A percentile compares a stretch with the other conserved stretches of the same genome.
Conservation (phyloP, 371 early-diverging fungal species). For the Choanephora cucurbitarum region DNA sequence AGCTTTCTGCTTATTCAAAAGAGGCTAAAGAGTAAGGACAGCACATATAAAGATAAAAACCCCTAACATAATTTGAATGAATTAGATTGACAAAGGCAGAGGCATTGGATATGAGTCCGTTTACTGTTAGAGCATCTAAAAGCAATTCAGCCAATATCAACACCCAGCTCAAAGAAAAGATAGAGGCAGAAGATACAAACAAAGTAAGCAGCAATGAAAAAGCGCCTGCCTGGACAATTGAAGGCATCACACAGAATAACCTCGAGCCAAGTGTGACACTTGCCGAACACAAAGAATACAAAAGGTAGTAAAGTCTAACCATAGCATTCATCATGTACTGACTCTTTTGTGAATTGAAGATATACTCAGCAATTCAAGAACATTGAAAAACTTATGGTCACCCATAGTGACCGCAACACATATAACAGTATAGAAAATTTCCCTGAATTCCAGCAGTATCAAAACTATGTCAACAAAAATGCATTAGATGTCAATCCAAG, state of each 20-base stretch:
- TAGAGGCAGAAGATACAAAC: constrained; percentile 25
- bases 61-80: neutral
- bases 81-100: constrained; percentile 35
- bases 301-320: constrained; percentile 39
- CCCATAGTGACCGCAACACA: constrained; percentile 28
- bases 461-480: constrained; percentile 48
- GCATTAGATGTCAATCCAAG: constrained; percentile 32
- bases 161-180: constrained; percentile 7
- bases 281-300: constrained; percentile 59
- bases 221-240: constrained; percentile 44
- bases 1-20: constrained; percentile 23
- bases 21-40: constrained; percentile 27
- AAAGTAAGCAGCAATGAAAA: constrained; percentile 24
- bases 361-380: constrained; percentile 57
- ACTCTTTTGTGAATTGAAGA: too few relatives aligned
- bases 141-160: constrained; percentile 7
- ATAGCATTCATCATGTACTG: neutral
- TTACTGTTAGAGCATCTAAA: constrained; percentile 41
- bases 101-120: constrained; percentile 52
- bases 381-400: constrained; percentile 36
- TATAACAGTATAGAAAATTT: constrained; percentile 26
- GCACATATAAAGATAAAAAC: neutral
- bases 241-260: constrained; percentile 52
- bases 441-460: constrained; percentile 54
- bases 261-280: constrained; percentile 59